Evolutionary conservation across 208 protist genomes (phyloP).

Genomic region (Wallacemonas rigidus): DNA sequence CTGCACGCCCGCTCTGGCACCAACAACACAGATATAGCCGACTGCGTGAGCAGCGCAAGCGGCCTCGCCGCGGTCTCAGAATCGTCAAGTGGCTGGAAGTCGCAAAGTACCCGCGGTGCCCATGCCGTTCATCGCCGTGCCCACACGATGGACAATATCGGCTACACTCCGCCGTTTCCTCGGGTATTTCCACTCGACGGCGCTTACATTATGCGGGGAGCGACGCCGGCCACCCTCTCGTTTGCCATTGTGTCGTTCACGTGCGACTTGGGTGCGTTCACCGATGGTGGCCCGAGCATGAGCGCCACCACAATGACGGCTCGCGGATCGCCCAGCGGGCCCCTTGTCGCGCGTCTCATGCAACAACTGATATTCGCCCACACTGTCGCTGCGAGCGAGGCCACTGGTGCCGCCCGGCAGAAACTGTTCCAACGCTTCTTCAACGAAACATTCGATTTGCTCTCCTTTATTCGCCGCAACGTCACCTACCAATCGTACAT

Average conservation of each 20-base stretch:
- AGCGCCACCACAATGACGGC: background rate
- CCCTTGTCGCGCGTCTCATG: background rate
- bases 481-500: conserved; percentile 46
- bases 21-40: conserved; percentile 22
- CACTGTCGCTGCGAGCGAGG: background rate
- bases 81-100: conserved; percentile 1
- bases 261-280: conserved; percentile 14
- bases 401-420: background rate
- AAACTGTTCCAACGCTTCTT: conserved; percentile 40
- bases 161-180: conserved; percentile 11
- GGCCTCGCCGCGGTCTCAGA: background rate
- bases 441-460: conserved; percentile 31
- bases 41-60: conserved; percentile 16
- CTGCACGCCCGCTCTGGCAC: conserved; percentile 25
- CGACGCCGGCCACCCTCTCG: conserved; percentile 17
- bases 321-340: conserved; percentile 2
- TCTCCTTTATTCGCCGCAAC: conserved; percentile 37
- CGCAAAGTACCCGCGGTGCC: background rate
- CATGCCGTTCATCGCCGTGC: background rate
- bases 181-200: conserved; percentile 12
- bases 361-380: conserved; percentile 7
- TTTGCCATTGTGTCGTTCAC: conserved; percentile 32
- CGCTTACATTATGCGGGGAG: conserved; percentile 18
- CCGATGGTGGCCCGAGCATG: background rate
- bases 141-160: conserved; percentile 3